phyloP scores from a whole-genome alignment of 805 yeast genomes.

The Torulaspora maleeae region DNA sequence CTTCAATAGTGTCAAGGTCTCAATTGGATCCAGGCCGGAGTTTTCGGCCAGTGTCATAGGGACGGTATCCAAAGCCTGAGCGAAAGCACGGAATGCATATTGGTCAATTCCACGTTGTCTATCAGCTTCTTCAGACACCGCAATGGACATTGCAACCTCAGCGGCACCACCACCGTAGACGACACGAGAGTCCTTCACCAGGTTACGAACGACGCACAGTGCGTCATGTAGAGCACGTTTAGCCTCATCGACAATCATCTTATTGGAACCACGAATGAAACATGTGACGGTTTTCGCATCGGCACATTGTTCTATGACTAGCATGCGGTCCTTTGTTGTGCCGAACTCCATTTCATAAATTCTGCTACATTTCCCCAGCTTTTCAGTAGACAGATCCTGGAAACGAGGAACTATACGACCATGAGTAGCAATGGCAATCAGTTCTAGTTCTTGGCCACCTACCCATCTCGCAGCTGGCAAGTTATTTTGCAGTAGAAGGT shows the following conservation, averaged over 20 bases:
- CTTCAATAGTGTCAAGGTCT: constrained; percentile 77
- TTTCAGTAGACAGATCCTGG: constrained; percentile 77
- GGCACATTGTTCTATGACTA: constrained; percentile 85
- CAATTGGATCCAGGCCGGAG: constrained; percentile 93
- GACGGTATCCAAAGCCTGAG: constrained; percentile 83
- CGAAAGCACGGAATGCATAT: constrained; percentile 94
- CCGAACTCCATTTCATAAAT: constrained; percentile 91
- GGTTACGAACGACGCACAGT: constrained; percentile 92
- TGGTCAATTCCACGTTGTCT: constrained; percentile 93
- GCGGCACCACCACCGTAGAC: constrained; percentile 99
- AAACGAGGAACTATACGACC: constrained; percentile 97
- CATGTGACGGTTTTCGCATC: constrained; percentile 87
- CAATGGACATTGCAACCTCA: constrained; percentile 88
- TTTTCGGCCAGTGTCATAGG: constrained; percentile 96
- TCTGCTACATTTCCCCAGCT: constrained; percentile 82
- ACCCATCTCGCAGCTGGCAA: constrained; percentile 99
- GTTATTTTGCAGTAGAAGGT: constrained; percentile 77
- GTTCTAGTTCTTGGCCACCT: constrained; percentile 94
- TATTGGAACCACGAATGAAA: constrained; percentile 91
- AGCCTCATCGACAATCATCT: constrained; percentile 97
- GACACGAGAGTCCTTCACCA: constrained; percentile 84
- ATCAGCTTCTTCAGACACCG: constrained; percentile 88
- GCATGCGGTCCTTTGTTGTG: constrained; percentile 93
- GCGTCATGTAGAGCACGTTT: constrained; percentile 95
- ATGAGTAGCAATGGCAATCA: constrained; percentile 94